Evolutionary conservation across 805 yeast species (phyloP), one percentile per base, ranked within the genome.

Genomic region (Diddensiella santjacobensis): DNA sequence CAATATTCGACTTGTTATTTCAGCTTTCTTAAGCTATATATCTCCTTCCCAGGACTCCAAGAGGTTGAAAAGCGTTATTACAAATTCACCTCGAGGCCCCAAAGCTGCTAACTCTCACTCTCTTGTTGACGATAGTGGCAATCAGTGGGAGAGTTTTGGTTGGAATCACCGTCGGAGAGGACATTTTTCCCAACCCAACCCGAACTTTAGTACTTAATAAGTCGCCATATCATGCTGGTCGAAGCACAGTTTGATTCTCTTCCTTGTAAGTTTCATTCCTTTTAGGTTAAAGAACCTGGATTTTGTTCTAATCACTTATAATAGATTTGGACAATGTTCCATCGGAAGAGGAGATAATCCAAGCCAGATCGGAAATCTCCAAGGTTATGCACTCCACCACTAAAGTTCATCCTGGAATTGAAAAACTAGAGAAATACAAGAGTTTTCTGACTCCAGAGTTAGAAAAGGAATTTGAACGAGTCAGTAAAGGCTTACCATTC

Each of bases 251-350:
- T 40, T 22, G 55, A 52, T 35, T 52, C 55, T 8, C 40, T 52
- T 8, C 55, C 55, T 3, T 52, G 55, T 52, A 52, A 40, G 55
- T 45, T 11, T 10, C 4, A 18, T 24, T 17, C 2, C 3, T n/a
- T 13, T 13, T 3, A 24, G 42, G 22, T 4, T 22, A 13, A 17
- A 13, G 3, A 3, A 18, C n/a, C 15, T 6, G 20, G 3, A 10
- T 2, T 8, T n/a, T n/a, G n/a, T n/a, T n/a, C n/a, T n/a, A n/a
- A n/a, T 26, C 31, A 8, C 44, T 42, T 29, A 44, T 39, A 13
- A 19, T 37, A 51, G 53, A 48, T 35, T 35, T 49, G 22, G 55
- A 52, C 22, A 26, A n/a, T 11, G 37, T 22, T 5, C 49, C 45
- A 6, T 18, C 47, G 3, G 48, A 45, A 18, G 38, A 36, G 5